Evolutionary conservation across 768 basidiomycete genomes (phyloP).

Genomic region (Lactifluus pinguis): DNA sequence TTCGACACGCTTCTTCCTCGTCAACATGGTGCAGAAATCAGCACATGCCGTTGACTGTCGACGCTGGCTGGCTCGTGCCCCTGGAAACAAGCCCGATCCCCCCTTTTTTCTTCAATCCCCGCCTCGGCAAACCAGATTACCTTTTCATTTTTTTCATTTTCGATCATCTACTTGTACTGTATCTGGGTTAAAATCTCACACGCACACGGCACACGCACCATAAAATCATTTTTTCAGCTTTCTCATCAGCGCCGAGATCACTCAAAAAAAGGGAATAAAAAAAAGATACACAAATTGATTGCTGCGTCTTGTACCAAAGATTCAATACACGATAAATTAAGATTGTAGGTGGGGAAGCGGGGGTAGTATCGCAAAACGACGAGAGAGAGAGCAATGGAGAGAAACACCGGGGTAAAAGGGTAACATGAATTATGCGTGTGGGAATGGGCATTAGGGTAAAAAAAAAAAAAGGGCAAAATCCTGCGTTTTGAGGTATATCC

Average conservation of each 20-base stretch:
- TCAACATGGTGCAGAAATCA: too few species aligned
- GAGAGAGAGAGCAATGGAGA: not conserved
- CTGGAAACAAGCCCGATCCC: too few species aligned
- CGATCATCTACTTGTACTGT: too few species aligned
- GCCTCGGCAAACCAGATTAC: too few species aligned
- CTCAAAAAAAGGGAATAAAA: not conserved
- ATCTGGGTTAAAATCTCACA: too few species aligned
- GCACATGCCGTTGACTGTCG: too few species aligned
- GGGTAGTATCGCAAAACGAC: not conserved
- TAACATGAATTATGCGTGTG: not conserved
- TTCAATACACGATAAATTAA: constrained; percentile 17
- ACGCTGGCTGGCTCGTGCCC: too few species aligned
- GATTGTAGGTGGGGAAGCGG: not conserved
- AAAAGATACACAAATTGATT: constrained; percentile 9
- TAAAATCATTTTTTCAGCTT: too few species aligned
- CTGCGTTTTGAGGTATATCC: constrained; percentile 6
- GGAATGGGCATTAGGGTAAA: constrained; percentile 6
- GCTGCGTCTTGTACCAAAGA: constrained; percentile 3
- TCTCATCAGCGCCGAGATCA: not conserved
- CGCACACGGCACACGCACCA: too few species aligned
- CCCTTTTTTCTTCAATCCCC: too few species aligned
- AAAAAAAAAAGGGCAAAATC: not conserved
- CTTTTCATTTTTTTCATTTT: too few species aligned
- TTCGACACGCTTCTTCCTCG: too few species aligned
- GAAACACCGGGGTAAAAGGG: not conserved